Evolutionary conservation across 768 basidiomycete species (phyloP).

Genomic region (Russula brevipes): DNA sequence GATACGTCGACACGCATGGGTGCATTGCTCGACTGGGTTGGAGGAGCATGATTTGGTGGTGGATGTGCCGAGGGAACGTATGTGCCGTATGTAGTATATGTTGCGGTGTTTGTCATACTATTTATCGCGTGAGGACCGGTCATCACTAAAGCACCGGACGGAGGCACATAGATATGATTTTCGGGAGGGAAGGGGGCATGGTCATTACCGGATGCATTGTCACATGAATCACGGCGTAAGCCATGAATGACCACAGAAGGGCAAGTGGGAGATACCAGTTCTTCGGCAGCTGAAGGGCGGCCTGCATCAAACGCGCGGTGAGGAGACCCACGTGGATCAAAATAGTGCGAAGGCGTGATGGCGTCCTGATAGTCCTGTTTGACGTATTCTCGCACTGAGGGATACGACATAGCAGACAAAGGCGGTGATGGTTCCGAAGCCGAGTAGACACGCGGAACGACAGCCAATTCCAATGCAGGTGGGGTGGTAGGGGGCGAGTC

Average conservation of each 20-base stretch:
- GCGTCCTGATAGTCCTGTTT: conserved; percentile 16
- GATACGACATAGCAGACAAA: conserved; percentile 16
- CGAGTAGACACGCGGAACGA: conserved; percentile 13
- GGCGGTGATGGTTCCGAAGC: conserved; percentile 16
- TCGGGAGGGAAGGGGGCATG: conserved; percentile 11
- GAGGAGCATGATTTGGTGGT: conserved; percentile 16
- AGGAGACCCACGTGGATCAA: conserved; percentile 24
- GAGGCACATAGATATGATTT: conserved; percentile 14
- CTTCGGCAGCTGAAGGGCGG: conserved; percentile 1
- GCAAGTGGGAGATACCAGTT: conserved; percentile 9
- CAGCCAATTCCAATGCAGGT: conserved; percentile 28
- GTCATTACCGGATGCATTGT: conserved; percentile 15
- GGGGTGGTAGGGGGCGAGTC: conserved; percentile 27
- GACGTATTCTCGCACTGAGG: conserved; percentile 19
- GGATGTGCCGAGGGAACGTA: conserved; percentile 23
- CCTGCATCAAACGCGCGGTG: conserved; percentile 5
- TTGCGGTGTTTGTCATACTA: conserved; percentile 10
- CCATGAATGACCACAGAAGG: conserved; percentile 11
- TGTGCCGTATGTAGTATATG: conserved; percentile 15
- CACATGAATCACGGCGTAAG: conserved; percentile 17
- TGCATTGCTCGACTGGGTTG: conserved; percentile 3
- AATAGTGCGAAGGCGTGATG: conserved; percentile 10
- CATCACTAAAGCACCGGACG: conserved; percentile 18
- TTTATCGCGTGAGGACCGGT: conserved; percentile 18
- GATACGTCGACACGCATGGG: conserved; percentile 7